Evolutionary conservation across 345 rosid genomes (phyloP).

Genomic region (Psidium friedrichsthalianum): DNA sequence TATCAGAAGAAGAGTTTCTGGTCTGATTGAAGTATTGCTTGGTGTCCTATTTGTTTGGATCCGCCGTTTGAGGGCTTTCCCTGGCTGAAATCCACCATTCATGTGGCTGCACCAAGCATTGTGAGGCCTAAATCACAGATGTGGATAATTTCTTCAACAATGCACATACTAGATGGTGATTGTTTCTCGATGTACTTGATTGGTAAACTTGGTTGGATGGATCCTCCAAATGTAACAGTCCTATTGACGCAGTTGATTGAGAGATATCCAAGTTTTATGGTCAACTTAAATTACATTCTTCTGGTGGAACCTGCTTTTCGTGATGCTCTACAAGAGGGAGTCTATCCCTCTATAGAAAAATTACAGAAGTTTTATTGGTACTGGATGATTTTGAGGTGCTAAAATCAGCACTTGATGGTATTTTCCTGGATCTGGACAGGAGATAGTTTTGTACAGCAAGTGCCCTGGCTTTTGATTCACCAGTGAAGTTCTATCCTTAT

Average conservation of each 20-base stretch:
- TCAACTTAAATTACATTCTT: constrained; percentile 39
- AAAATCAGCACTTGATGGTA: constrained; percentile 52
- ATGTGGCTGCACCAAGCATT: constrained; percentile 53
- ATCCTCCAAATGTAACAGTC: constrained; percentile 33
- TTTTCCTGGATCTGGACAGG: constrained; percentile 95
- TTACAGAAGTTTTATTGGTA: constrained; percentile 53
- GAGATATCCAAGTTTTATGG: constrained; percentile 58
- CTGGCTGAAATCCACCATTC: constrained; percentile 55
- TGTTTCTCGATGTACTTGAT: constrained; percentile 47
- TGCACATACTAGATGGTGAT: constrained; percentile 73
- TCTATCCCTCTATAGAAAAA: constrained; percentile 49
- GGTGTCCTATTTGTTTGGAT: constrained; percentile 72
- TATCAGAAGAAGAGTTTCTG: constrained; percentile 76
- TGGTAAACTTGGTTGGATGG: constrained; percentile 81
- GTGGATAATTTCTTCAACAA: constrained; percentile 64
- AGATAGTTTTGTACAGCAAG: constrained; percentile 72
- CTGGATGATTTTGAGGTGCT: constrained; percentile 46
- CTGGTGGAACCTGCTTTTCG: constrained; percentile 34
- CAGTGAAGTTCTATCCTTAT: constrained; percentile 87
- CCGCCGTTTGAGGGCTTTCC: constrained; percentile 78
- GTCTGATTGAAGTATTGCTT: constrained; percentile 68
- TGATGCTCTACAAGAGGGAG: constrained; percentile 51
- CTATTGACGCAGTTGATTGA: constrained; percentile 58
- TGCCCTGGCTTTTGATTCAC: constrained; percentile 94
- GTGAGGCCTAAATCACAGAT: constrained; percentile 86